Conservation (phyloP, 2,329 filamentous ascomycete genomes). For the Plectosphaerella cucumerina region DNA sequence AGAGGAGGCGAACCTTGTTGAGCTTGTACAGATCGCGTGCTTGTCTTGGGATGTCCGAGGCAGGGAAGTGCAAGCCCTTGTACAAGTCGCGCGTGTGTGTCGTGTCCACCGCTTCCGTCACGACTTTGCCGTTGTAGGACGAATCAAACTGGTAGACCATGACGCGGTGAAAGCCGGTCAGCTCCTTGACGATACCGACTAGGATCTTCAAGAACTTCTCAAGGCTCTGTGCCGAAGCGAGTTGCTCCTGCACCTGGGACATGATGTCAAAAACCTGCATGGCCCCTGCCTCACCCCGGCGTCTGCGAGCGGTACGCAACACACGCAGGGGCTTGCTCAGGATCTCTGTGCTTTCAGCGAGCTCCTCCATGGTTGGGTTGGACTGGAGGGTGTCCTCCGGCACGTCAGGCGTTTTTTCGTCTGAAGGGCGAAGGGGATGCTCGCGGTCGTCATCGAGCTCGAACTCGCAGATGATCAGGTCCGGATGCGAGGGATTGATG, state of each 20-base stretch:
- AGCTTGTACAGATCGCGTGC: conserved; percentile 85
- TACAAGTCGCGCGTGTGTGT: conserved; percentile 76
- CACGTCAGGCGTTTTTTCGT: conserved; percentile 54
- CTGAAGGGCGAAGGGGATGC: conserved; percentile 61
- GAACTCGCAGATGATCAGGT: conserved; percentile 81
- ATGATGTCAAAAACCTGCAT: conserved; percentile 93
- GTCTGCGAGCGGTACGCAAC: conserved; percentile 68
- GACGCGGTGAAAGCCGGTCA: conserved; percentile 87
- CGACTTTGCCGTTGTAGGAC: conserved; percentile 77
- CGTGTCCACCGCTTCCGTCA: conserved; percentile 82
- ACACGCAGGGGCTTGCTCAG: conserved; percentile 74
- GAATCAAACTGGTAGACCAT: conserved; percentile 92
- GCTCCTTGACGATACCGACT: conserved; percentile 81
- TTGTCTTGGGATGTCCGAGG: conserved; percentile 81
- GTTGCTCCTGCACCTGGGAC: conserved; percentile 85
- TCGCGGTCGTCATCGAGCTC: conserved; percentile 74
- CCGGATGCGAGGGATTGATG: conserved; percentile 61
- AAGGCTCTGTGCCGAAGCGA: conserved; percentile 67
- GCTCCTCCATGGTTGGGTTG: conserved; percentile 69
- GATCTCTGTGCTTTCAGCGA: conserved; percentile 70
- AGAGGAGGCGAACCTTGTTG: conserved; percentile 84
- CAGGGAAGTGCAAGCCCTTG: conserved; percentile 84
- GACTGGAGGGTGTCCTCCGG: conserved; percentile 72
- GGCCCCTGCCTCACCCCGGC: conserved; percentile 72
- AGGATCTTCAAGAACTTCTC: conserved; percentile 74